phyloP scores from a whole-genome alignment of 1,284 basidiomycete genomes.

The Abortiporus biennis region DNA sequence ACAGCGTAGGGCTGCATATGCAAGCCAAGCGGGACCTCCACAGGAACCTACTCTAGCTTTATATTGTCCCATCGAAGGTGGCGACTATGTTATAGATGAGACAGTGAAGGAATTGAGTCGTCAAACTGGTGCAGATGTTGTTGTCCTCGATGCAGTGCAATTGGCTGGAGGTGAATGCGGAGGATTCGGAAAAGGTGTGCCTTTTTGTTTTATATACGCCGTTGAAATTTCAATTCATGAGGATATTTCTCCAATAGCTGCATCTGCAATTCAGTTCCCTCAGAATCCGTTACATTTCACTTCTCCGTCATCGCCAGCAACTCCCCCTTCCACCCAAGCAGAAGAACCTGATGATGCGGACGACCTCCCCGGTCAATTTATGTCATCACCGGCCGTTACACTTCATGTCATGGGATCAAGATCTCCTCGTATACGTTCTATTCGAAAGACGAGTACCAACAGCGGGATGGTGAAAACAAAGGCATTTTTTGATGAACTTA shows the following conservation, averaged over 20 bases:
- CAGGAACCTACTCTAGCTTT: constrained; percentile 74
- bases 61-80: constrained; percentile 85
- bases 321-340: constrained; percentile 16
- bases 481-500: constrained; percentile 66
- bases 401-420: constrained; percentile 46
- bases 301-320: constrained; percentile 19
- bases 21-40: constrained; percentile 41
- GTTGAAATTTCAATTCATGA: constrained; percentile 3
- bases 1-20: constrained; percentile 65
- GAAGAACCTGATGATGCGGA: constrained; percentile 49
- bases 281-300: constrained; percentile 69
- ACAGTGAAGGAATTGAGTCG: constrained; percentile 74
- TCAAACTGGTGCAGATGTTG: constrained; percentile 68
- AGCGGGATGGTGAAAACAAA: constrained; percentile 51
- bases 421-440: constrained; percentile 24
- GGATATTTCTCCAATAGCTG: constrained; percentile 33
- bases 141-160: constrained; percentile 76
- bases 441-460: constrained; percentile 22
- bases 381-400: constrained; percentile 45
- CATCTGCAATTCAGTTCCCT: constrained; percentile 58
- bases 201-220: constrained; percentile 11
- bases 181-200: constrained; percentile 64
- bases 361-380: constrained; percentile 24
- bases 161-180: constrained; percentile 80
- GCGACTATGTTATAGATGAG: constrained; percentile 68